phyloP scores from a whole-genome alignment of 2,329 filamentous ascomycete genomes.

The Zymoseptoria crescenta region DNA sequence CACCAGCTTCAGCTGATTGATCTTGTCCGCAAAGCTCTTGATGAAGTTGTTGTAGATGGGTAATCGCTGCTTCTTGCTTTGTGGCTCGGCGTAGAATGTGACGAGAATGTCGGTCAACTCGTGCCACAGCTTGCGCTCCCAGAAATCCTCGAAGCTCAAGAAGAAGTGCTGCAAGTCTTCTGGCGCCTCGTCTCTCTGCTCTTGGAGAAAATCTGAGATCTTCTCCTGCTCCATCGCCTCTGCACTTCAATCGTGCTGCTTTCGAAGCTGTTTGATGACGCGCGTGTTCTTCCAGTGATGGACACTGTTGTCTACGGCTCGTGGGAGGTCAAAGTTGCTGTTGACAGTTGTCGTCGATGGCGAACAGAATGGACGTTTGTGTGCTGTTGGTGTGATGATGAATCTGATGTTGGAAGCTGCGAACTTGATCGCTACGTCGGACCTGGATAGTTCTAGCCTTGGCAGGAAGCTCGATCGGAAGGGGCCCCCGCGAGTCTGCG shows the following conservation, averaged over 20 bases:
- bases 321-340: background rate
- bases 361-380: background rate
- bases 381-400: constrained; percentile 1
- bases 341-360: background rate
- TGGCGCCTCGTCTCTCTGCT: constrained; percentile 80
- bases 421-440: background rate
- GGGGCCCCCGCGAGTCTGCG: background rate
- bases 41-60: constrained; percentile 91
- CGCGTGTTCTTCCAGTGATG: background rate
- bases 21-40: constrained; percentile 92
- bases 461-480: background rate
- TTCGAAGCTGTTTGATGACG: background rate
- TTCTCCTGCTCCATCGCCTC: constrained; percentile 69
- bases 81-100: constrained; percentile 75
- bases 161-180: constrained; percentile 82
- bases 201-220: constrained; percentile 84
- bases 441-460: background rate
- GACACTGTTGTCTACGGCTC: background rate
- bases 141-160: constrained; percentile 88
- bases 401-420: background rate
- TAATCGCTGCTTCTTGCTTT: constrained; percentile 77
- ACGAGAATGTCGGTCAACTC: constrained; percentile 87
- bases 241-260: background rate
- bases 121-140: constrained; percentile 99
- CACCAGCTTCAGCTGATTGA: constrained; percentile 97